Evolutionary conservation across 2,329 filamentous ascomycete species (phyloP).

Genomic region (Apiospora koreana): DNA sequence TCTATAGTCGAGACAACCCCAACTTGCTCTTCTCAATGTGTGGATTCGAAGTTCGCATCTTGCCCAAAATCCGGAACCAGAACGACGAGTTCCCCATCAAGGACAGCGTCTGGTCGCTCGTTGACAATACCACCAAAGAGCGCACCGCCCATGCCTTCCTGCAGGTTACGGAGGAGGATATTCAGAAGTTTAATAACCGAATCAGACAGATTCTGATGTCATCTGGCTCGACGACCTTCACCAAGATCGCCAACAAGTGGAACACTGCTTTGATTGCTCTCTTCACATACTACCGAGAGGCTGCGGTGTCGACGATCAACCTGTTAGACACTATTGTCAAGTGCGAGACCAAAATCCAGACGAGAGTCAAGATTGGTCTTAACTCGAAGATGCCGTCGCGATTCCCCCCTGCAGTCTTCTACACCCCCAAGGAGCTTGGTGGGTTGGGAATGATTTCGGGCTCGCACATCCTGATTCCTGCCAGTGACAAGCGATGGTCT

Average conservation of each 20-base stretch:
- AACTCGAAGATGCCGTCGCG: slow-evolving; percentile 99
- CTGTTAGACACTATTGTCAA: slow-evolving; percentile 97
- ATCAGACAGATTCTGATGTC: slow-evolving; percentile 99
- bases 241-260: slow-evolving; percentile 99
- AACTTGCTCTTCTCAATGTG: slow-evolving; percentile 98
- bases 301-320: slow-evolving; percentile 91
- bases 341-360: slow-evolving; percentile 99
- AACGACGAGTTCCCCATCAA: slow-evolving; percentile 97
- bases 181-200: slow-evolving; percentile 98
- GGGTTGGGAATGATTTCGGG: slow-evolving; percentile 99
- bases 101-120: slow-evolving; percentile 96
- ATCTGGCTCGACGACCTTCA: slow-evolving; percentile 98
- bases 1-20: slow-evolving; percentile 97
- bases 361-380: slow-evolving; percentile 94
- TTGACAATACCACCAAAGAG: slow-evolving; percentile 96
- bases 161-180: slow-evolving; percentile 96
- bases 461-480: slow-evolving; percentile 94
- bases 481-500: slow-evolving; percentile 96
- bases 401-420: slow-evolving; percentile 98
- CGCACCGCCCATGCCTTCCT: slow-evolving; percentile 96
- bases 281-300: slow-evolving; percentile 98
- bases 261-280: slow-evolving; percentile 96
- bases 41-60: slow-evolving; percentile 93
- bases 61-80: slow-evolving; percentile 92
- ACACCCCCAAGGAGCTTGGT: slow-evolving; percentile 96